These are phyloP conservation scores for Fusarium xylarioides DNA, from an alignment of 2,329 filamentous ascomycete genomes.

Conservation along the genomic window DNA sequence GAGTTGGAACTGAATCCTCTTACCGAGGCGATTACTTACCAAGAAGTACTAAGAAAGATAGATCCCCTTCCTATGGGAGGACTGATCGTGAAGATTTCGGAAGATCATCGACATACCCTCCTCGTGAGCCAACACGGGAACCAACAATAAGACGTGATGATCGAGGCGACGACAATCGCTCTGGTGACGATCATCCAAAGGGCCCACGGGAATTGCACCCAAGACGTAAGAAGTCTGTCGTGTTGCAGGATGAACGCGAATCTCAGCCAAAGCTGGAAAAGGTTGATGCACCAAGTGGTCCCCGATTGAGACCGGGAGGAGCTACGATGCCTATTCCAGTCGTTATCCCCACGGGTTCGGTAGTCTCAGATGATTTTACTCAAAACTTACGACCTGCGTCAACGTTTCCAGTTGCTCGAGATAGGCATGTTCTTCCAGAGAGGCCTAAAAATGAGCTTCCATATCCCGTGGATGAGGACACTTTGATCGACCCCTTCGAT, in stretches of 20 bases:
- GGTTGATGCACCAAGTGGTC: constrained; percentile 27
- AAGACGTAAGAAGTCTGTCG: constrained; percentile 48
- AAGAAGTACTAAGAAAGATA: constrained; percentile 45
- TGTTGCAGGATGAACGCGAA: constrained; percentile 48
- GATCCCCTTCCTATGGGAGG: constrained; percentile 43
- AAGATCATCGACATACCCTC: constrained; percentile 19
- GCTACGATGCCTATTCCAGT: constrained; percentile 48
- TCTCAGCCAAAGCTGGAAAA: constrained; percentile 39
- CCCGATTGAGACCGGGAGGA: constrained; percentile 49
- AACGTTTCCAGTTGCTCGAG: constrained; percentile 44
- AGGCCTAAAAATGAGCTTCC: constrained; percentile 44
- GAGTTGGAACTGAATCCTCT: constrained; percentile 25
- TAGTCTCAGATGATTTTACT: constrained; percentile 20
- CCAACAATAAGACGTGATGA: constrained; percentile 38
- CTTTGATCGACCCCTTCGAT: constrained; percentile 37
- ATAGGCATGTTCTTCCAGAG: constrained; percentile 32
- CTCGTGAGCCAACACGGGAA: constrained; percentile 25
- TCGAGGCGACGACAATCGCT: constrained; percentile 45
- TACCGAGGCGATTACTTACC: constrained; percentile 41
- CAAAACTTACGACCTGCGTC: constrained; percentile 40
- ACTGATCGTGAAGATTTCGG: constrained; percentile 35
- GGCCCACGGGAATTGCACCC: constrained; percentile 41
- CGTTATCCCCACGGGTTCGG: constrained; percentile 36
- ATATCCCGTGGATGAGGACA: constrained; percentile 52
- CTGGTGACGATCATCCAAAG: constrained; percentile 52